A percentile compares a stretch with the other conserved stretches of the same genome.
Conservation (phyloP, 192 early-diverging fungal genomes). For the Coemansia asiatica region DNA sequence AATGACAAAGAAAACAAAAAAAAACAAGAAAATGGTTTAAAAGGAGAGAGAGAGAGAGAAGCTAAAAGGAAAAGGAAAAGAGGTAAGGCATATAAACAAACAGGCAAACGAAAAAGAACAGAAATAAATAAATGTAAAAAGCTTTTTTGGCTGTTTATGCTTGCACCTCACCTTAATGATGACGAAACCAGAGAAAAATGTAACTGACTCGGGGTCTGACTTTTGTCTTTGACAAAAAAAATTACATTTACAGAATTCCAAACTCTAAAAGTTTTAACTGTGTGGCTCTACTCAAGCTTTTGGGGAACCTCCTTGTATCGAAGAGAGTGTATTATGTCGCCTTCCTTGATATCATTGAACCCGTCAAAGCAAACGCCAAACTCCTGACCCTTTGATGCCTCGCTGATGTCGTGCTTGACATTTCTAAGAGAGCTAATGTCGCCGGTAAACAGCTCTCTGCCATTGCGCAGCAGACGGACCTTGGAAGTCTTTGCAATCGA, state of each 20-base stretch:
- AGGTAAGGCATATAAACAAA: background rate
- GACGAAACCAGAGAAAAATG: background rate
- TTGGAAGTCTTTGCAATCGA: conserved; percentile 60
- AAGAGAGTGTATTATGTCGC: conserved; percentile 81
- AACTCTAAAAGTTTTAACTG: conserved; percentile 4
- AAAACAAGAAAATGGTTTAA: background rate
- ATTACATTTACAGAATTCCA: too few species aligned
- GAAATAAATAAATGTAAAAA: background rate
- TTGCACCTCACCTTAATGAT: background rate
- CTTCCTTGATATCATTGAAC: conserved; percentile 74
- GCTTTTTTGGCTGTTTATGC: background rate
- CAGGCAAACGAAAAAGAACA: background rate
- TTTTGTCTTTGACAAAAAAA: too few species aligned
- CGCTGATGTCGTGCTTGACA: conserved; percentile 85
- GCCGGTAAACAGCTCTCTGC: conserved; percentile 73
- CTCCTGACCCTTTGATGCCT: conserved; percentile 92
- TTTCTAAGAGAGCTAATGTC: conserved; percentile 67
- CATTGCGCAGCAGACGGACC: conserved; percentile 69
- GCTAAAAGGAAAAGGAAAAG: background rate
- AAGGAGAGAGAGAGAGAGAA: background rate
- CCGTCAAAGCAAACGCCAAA: conserved; percentile 91
- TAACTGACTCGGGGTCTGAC: background rate
- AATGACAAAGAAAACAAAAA: background rate
- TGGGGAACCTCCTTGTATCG: conserved; percentile 59
- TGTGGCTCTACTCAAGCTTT: conserved; percentile 46